phyloP scores from a whole-genome alignment of 352 stramenopile genomes.

The Phytophthora niederhauseri region DNA sequence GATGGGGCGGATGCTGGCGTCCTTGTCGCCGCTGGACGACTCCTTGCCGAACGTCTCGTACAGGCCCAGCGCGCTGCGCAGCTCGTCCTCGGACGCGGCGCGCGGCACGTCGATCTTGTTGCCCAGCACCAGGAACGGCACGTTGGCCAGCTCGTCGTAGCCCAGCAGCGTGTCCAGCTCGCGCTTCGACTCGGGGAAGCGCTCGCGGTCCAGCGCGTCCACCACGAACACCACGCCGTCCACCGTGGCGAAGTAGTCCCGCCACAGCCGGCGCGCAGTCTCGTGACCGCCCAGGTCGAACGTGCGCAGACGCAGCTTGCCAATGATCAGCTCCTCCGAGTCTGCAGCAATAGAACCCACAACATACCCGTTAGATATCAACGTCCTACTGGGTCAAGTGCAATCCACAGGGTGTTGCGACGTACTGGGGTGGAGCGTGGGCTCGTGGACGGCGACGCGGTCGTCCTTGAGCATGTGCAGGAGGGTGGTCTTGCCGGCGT shows the following conservation, averaged over 20 bases:
- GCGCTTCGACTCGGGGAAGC: conserved; percentile 99
- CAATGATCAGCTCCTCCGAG: conserved; percentile 93
- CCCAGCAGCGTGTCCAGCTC: conserved; percentile 98
- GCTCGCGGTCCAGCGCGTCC: conserved; percentile 97
- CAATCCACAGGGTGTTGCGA: no score
- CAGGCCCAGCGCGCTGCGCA: conserved; percentile 96
- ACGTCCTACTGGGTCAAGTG: no score
- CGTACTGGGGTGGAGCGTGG: conserved; percentile 95
- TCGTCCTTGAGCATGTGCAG: conserved; percentile 99
- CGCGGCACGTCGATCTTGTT: conserved; percentile 99
- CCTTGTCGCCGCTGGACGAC: conserved; percentile 78
- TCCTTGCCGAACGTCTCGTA: conserved; percentile 99
- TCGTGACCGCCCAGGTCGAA: conserved; percentile 99
- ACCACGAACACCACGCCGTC: conserved; percentile 99
- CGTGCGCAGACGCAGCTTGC: conserved; percentile 99
- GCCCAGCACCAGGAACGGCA: conserved; percentile 99
- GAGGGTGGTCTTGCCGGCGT: conserved; percentile 99
- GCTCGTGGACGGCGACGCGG: conserved; percentile 95
- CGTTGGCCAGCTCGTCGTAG: conserved; percentile 97
- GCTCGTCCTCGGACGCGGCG: conserved; percentile 98
- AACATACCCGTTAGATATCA: not conserved
- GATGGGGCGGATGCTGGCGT: conserved; percentile 94
- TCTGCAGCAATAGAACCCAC: conserved; percentile 44
- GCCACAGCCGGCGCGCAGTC: conserved; percentile 97
- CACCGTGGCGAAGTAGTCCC: conserved; percentile 99